Evolutionary conservation across 306 rosid genomes (phyloP), one percentile per base, ranked within the genome.

Genomic region (Fragaria ananassa): DNA sequence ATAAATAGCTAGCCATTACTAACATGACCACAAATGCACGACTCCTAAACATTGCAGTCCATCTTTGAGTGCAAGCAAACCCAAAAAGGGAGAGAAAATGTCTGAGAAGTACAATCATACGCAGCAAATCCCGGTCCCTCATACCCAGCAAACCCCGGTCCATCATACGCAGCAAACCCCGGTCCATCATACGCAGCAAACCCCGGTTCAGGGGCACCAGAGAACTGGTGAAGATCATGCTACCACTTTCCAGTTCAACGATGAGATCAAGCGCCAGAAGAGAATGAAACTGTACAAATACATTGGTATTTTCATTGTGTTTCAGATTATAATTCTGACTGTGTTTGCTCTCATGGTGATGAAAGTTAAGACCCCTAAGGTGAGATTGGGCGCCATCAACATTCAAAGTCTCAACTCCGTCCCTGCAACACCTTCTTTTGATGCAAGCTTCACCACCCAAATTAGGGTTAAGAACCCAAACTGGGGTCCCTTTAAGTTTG

Each of bases 351-450:
- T 61, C 9, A 75, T 61, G 1, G 72, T 82, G 72, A 67, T 82
- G 85, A 42, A 14, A 23, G 79, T 66, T 31, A 82, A 61, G 60
- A 66, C 79, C 23, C 85, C 85, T 0, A 82, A 82, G 61, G 8
- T 82, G 21, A 82, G 73, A 56, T 46, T 82, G n/a, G 57, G 76
- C 53, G 19, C 34, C 17, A 44, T 67, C 35, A 23, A 41, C 10
- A 31, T 72, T 63, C 68, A 56, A 21, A 67, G 7, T 9, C 62
- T 68, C 19, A 34, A 13, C 3, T 37, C 72, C 0, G 34, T 17
- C 17, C 19, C 51, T 1, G 29, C 78, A 46, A 4, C 71, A 17
- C 62, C 71, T 29, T 65, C 79, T 4, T 76, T 76, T 14, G 72
- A 76, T 46, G 25, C 60, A 15, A 47, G 65, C 63, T 76, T 76